Base-by-base conservation (phyloP, 2,329 filamentous ascomycete species). In the Fusarium ambrosium region DNA sequence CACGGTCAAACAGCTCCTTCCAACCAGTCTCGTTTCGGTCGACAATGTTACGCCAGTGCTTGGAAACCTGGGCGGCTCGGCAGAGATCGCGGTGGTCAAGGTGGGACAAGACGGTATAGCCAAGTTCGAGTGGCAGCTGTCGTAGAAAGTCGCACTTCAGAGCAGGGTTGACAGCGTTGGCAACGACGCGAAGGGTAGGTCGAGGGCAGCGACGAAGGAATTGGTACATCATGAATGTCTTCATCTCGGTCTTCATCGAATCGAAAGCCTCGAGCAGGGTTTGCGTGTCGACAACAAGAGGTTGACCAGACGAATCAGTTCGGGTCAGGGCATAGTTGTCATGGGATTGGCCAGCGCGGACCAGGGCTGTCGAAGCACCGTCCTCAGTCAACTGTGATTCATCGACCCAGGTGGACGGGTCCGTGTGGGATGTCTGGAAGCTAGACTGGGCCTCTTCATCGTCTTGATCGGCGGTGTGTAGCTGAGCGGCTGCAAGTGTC, bases 161-260 rank as follows among this genome's bases (percentile, higher is more conserved):
- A 0, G 96, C 95, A 9, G 97, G 97, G 79, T 98, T 98, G 74
- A 99, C 95, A 16, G 95, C 92, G 75, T 95, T 92, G 39, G 96
- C 95, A 65, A 99, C 92, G 64, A 97, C 92, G 79, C 97, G 95
- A 6, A 99, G 87, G 0, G 95, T 98, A 48, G 95, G 93, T 76
- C 97, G 93, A 7, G 95, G 91, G 80, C 95, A 98, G 56, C 97
- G 90, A 66, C 94, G 92, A 29, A 99, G 89, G 65, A 99, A 91
- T 81, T 99, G 96, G 81, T 97, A 98, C 92, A 99, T 97, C 84
- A 99, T 92, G 80, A 97, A 97, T 0, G 93, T 94, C 84, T 99
- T 97, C 89, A 99, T 92, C 78, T 97, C 93, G 53, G 94, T 91
- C 2, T 96, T 95, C 88, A 99, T 93, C 8, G 93, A 90, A 81